These are phyloP conservation scores for Acanthamoeba culbertsoni DNA, from an alignment of 208 protist genomes.

Conservation along the genomic window DNA sequence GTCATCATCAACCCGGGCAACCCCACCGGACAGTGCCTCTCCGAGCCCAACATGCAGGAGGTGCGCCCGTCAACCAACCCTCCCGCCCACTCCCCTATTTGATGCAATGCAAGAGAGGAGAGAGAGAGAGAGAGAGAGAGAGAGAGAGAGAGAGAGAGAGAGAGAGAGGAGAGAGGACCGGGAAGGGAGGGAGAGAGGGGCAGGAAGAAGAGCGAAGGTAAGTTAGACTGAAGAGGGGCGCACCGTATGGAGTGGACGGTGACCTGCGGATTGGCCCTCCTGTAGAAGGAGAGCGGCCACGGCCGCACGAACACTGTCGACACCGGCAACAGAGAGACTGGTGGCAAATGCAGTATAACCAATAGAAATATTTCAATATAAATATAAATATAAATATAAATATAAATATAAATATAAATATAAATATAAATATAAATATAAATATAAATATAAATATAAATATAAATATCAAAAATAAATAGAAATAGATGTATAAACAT, in stretches of 20 bases:
- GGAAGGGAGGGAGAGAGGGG: too few species aligned
- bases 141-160: too few species aligned
- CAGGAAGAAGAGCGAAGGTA: too few species aligned
- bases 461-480: too few species aligned
- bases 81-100: too few species aligned
- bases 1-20: constrained; percentile 99
- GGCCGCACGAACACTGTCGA: neutral
- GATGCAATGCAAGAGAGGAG: too few species aligned
- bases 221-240: too few species aligned
- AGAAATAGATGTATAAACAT: neutral
- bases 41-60: constrained; percentile 85
- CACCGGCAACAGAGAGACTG: neutral
- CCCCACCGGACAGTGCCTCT: constrained; percentile 94
- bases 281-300: neutral
- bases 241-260: neutral
- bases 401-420: neutral
- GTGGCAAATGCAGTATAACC: neutral
- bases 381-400: neutral
- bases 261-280: neutral
- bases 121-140: too few species aligned
- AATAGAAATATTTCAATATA: neutral
- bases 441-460: neutral
- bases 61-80: constrained; percentile 56
- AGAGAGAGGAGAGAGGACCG: too few species aligned
- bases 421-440: neutral